These are phyloP conservation scores for Scytalidium lignicola DNA, from an alignment of 2,329 filamentous ascomycete species.

Conservation along the genomic window DNA sequence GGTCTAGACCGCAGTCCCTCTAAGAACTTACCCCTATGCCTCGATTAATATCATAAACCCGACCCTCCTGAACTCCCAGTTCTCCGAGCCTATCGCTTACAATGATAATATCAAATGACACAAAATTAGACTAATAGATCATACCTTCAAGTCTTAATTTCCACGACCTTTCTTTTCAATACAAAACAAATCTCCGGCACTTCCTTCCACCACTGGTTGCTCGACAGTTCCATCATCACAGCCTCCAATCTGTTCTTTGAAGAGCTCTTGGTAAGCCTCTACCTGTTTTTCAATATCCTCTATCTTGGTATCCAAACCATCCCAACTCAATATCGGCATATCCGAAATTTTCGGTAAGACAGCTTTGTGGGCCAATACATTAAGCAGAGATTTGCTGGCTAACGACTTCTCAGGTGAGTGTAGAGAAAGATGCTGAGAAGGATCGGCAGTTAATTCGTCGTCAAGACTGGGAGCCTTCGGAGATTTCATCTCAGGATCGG, in stretches of 20 bases:
- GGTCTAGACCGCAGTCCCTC: too few species aligned
- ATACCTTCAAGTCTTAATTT: not conserved
- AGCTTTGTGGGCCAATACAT: slow-evolving; percentile 41
- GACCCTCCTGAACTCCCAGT: too few species aligned
- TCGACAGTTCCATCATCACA: slow-evolving; percentile 37
- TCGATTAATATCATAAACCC: too few species aligned
- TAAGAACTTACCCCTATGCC: too few species aligned
- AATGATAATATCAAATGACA: not conserved
- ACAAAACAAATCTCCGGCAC: slow-evolving; percentile 23
- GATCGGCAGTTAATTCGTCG: slow-evolving; percentile 23
- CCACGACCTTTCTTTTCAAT: slow-evolving; percentile 9
- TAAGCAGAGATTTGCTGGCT: slow-evolving; percentile 44
- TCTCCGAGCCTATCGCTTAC: not conserved
- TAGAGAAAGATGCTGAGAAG: slow-evolving; percentile 18
- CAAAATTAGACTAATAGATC: too few species aligned
- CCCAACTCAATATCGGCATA: slow-evolving; percentile 59
- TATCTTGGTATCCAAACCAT: slow-evolving; percentile 45
- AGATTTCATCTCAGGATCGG: slow-evolving; percentile 16
- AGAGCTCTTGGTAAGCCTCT: slow-evolving; percentile 48
- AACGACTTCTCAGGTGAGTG: slow-evolving; percentile 29
- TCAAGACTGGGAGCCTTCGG: not conserved
- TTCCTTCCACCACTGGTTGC: slow-evolving; percentile 11
- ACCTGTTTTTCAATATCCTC: slow-evolving; percentile 40
- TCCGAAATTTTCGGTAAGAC: slow-evolving; percentile 38
- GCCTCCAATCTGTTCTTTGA: slow-evolving; percentile 61